Conservation (phyloP, 2,329 filamentous ascomycete genomes). For the Elsinoe perseae region DNA sequence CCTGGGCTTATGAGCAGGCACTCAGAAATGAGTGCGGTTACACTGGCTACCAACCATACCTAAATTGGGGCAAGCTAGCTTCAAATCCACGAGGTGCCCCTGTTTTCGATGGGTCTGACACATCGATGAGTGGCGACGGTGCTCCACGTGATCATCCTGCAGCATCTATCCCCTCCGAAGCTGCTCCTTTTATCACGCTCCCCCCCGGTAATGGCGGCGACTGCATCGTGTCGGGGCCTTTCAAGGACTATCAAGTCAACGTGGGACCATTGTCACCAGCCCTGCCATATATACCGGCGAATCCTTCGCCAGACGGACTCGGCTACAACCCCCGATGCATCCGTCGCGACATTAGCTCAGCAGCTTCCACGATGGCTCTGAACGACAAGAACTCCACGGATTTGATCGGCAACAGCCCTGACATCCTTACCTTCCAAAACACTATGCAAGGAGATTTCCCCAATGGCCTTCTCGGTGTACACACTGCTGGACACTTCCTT, state of each 20-base stretch:
- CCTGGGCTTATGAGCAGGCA: slow-evolving; percentile 36
- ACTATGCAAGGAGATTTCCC: slow-evolving; percentile 24
- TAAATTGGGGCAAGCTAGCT: slow-evolving; percentile 46
- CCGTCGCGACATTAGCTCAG: slow-evolving; percentile 31
- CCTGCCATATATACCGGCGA: slow-evolving; percentile 25
- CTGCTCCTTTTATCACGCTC: slow-evolving; percentile 26
- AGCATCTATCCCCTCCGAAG: slow-evolving; percentile 17
- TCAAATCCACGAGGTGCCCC: slow-evolving; percentile 40
- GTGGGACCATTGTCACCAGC: slow-evolving; percentile 43
- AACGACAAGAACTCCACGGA: slow-evolving; percentile 20
- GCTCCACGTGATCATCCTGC: slow-evolving; percentile 36
- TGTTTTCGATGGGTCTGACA: slow-evolving; percentile 49
- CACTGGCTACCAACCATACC: slow-evolving; percentile 40
- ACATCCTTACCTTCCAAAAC: slow-evolving; percentile 23
- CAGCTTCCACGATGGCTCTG: slow-evolving; percentile 15
- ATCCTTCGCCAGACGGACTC: slow-evolving; percentile 27
- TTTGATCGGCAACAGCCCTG: slow-evolving; percentile 20
- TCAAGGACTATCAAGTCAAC: slow-evolving; percentile 40
- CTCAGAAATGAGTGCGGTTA: slow-evolving; percentile 38
- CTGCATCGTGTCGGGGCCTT: slow-evolving; percentile 45
- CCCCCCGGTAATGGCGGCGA: slow-evolving; percentile 47
- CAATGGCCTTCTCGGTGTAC: slow-evolving; percentile 28
- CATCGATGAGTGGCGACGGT: slow-evolving; percentile 31
- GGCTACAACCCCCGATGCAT: slow-evolving; percentile 32
- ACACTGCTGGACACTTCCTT: slow-evolving; percentile 42